Evolutionary conservation across 495 filamentous ascomycete genomes (phyloP), one percentile per base, ranked within the genome.

Genomic region (Evernia prunastri): DNA sequence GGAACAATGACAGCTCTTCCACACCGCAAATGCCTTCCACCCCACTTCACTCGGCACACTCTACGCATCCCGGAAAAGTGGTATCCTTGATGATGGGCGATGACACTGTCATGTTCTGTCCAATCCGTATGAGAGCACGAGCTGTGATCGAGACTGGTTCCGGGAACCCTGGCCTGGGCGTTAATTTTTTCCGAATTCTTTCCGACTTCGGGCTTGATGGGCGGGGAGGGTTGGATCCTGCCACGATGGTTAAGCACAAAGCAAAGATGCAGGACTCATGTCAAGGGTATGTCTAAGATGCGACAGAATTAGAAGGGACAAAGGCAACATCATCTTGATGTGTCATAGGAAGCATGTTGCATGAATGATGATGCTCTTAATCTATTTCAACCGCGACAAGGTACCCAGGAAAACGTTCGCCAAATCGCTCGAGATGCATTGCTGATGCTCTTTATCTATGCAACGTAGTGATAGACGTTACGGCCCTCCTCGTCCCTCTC

Each of bases 401-500:
- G 17, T 17, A 27, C 25, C 27, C 6, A 31, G 8, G 49, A 18
- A 9, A 31, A 5, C 1, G 27, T 31, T 31, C 13, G 23, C 27
- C 25, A 15, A 29, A 29, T 37, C 27, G n/a, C 27, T 57, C 37
- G 13, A 42, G 33, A 56, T 43, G 45, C 33, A 23, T 0, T 58
- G 25, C 49, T 12, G 35, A 1, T 5, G 9, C 23, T 43, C 69
- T n/a, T n/a, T n/a, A n/a, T n/a, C 70, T 83, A 97, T 63, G 93
- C 90, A 63, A 96, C 77, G 69, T 97, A 97, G 49, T 76, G 81
- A 74, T 97, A 97, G 43, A 77, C 78, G 43, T 85, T 86, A 31
- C 56, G 60, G 36, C 63, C 67, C 33, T 71, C 69, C 25, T 93
- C 90, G 64, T 81, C 82, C 25, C 92, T 81, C 72, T 97, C 94